Evolutionary conservation across 768 basidiomycete species (phyloP).

Genomic region (Lepiota venenata): DNA sequence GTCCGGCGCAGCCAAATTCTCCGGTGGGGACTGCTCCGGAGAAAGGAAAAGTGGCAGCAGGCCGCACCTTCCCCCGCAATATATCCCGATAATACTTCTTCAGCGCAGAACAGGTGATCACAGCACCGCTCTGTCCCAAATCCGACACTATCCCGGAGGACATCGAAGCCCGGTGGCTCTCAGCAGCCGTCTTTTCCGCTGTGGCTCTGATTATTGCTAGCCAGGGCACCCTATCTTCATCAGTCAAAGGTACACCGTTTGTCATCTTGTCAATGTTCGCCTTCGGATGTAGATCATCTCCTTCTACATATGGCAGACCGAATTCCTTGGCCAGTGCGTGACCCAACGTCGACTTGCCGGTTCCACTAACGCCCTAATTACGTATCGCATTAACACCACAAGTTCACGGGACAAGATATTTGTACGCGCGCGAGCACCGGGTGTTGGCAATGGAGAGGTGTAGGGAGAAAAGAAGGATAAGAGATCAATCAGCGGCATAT

Average conservation of each 20-base stretch:
- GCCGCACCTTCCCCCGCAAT: constrained; percentile 52
- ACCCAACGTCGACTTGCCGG: constrained; percentile 73
- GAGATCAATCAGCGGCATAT: too few relatives aligned
- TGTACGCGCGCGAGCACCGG: too few relatives aligned
- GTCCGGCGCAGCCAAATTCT: constrained; percentile 23
- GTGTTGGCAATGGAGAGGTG: too few relatives aligned
- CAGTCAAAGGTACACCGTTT: constrained; percentile 67
- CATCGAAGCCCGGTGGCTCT: constrained; percentile 13
- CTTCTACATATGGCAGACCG: constrained; percentile 80
- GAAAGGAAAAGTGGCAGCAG: background rate
- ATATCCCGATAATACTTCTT: constrained; percentile 80
- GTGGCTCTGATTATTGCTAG: constrained; percentile 65
- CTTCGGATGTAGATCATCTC: constrained; percentile 81
- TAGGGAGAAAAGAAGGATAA: too few relatives aligned
- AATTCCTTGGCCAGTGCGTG: constrained; percentile 55
- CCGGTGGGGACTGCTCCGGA: constrained; percentile 20
- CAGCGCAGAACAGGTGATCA: constrained; percentile 85
- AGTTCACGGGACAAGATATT: too few relatives aligned
- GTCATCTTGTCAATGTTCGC: constrained; percentile 89
- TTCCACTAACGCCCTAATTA: constrained; percentile 66
- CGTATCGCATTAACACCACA: background rate
- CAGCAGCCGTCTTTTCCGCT: constrained; percentile 43
- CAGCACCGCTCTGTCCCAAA: constrained; percentile 46
- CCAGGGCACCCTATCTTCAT: constrained; percentile 87
- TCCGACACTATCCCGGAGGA: constrained; percentile 5